phyloP scores from a whole-genome alignment of 2,329 filamentous ascomycete genomes.

The Endocalyx cinctus region DNA sequence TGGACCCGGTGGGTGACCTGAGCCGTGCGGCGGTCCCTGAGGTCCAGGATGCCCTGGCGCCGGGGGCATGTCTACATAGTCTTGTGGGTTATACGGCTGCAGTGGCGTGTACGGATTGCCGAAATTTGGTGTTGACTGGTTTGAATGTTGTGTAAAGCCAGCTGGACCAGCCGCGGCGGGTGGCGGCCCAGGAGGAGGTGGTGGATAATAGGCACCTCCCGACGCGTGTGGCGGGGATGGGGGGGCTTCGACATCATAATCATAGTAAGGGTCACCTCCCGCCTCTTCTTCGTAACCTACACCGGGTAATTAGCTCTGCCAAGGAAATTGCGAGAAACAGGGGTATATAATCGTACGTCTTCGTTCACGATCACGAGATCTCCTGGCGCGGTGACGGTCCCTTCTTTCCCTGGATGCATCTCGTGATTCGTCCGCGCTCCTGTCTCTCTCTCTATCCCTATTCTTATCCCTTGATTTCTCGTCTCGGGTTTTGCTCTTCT shows the following conservation, averaged over 20 bases:
- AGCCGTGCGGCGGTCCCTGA: slow-evolving; percentile 13
- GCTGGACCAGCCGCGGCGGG: slow-evolving; percentile 14
- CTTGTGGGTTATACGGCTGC: slow-evolving; percentile 23
- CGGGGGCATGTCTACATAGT: slow-evolving; percentile 20
- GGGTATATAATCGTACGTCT: slow-evolving; percentile 19
- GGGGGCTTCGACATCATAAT: slow-evolving; percentile 17
- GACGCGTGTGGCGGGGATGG: slow-evolving; percentile 26
- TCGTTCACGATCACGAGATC: slow-evolving; percentile 32
- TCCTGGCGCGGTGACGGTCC: slow-evolving; percentile 23
- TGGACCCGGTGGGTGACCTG: slow-evolving; percentile 20
- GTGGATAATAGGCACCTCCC: slow-evolving; percentile 24
- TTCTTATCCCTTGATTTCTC: slow-evolving; percentile 30
- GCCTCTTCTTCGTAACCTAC: slow-evolving; percentile 27
- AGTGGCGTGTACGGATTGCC: slow-evolving; percentile 17
- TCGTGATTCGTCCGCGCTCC: slow-evolving; percentile 14
- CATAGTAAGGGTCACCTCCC: slow-evolving; percentile 17
- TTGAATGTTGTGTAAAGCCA: slow-evolving; percentile 24
- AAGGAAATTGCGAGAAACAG: background rate
- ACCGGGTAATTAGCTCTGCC: background rate
- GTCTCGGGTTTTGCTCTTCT: slow-evolving; percentile 37
- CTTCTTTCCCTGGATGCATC: slow-evolving; percentile 19
- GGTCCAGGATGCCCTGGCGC: slow-evolving; percentile 20
- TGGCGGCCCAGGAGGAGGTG: slow-evolving; percentile 10
- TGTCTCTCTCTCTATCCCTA: too few relatives aligned
- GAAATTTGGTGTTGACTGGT: slow-evolving; percentile 23